Evolutionary conservation across 2,329 filamentous ascomycete species (phyloP), one percentile per base, ranked within the genome.

Genomic region (Balansia obtecta): DNA sequence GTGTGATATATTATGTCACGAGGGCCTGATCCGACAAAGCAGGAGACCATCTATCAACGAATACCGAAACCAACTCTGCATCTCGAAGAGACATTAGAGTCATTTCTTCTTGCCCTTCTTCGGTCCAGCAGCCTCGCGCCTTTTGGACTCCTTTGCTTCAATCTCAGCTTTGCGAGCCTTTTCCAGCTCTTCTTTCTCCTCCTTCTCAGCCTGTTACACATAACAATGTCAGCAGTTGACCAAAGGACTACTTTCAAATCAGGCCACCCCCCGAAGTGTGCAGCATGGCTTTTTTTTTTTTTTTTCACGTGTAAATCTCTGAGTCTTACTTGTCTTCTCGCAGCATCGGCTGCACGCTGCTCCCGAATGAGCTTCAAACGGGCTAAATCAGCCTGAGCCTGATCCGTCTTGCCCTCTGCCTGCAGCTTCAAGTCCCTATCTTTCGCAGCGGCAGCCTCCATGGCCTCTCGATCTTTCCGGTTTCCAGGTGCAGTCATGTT

Each of bases 401-500:
- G 87, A 54, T 98, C 93, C 43, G 93, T 97, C 81, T 97, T 97
- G 61, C 91, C 91, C 63, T 89, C 86, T 51, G 89, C 87, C 62
- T 96, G 91, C 60, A 96, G 68, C 71, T 94, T 95, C 74, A 88
- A 80, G 64, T 95, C 96, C 58, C 83, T 79, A 73, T 95, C 90
- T 67, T 89, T 90, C 32, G 88, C 88, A 65, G 91, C 86, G 55
- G 85, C 83, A 1, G 90, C 90, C 70, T 95, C 86, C 34, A 93
- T 63, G 2, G 90, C 86, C 72, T 97, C 77, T 60, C 78, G 65
- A 70, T 82, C 75, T 66, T 77, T 69, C 49, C 76, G 67, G 62
- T 68, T 79, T 54, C 60, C 62, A 32, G 65, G 63, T 41, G 76
- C 65, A 50, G 65, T 65, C 57, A 82, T 56, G 52, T 80, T 78